A percentile compares a stretch with the other conserved stretches of the same genome.
phyloP scores from a whole-genome alignment of 208 protist species.

The Trichomonas gallinae region DNA sequence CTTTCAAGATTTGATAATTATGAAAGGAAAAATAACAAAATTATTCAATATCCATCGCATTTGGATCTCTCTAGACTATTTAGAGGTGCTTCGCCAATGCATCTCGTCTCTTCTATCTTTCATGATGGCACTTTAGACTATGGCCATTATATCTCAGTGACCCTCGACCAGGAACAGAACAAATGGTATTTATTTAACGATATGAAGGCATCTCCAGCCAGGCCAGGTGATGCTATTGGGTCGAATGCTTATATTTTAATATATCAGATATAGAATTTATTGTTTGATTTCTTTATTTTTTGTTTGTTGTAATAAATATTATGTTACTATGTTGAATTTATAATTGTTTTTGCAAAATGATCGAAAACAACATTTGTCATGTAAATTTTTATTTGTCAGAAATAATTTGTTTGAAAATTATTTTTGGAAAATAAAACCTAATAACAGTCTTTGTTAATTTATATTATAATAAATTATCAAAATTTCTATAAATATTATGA shows the following conservation, averaged over 20 bases:
- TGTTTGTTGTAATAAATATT: background rate
- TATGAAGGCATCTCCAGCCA: background rate
- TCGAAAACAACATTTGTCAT: too few relatives aligned
- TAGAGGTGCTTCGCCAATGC: background rate
- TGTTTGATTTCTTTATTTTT: background rate
- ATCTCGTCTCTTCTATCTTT: background rate
- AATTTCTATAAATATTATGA: too few relatives aligned
- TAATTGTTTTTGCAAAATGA: too few relatives aligned
- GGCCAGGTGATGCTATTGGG: background rate
- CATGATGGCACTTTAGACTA: background rate
- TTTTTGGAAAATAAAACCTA: too few relatives aligned
- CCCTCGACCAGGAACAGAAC: background rate
- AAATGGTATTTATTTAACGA: slow-evolving; percentile 17
- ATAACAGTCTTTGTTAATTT: too few relatives aligned
- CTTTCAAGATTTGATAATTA: background rate
- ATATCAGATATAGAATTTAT: background rate
- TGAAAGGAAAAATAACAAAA: background rate
- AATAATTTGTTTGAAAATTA: too few relatives aligned
- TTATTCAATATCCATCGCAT: background rate
- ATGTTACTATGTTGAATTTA: too few relatives aligned
- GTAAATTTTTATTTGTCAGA: too few relatives aligned
- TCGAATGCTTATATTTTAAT: background rate
- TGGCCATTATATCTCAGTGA: background rate
- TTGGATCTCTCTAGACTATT: background rate
- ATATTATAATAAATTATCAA: too few relatives aligned